Base-by-base conservation (phyloP, 177 flowering plant genomes). In the Vitis hybrid region DNA sequence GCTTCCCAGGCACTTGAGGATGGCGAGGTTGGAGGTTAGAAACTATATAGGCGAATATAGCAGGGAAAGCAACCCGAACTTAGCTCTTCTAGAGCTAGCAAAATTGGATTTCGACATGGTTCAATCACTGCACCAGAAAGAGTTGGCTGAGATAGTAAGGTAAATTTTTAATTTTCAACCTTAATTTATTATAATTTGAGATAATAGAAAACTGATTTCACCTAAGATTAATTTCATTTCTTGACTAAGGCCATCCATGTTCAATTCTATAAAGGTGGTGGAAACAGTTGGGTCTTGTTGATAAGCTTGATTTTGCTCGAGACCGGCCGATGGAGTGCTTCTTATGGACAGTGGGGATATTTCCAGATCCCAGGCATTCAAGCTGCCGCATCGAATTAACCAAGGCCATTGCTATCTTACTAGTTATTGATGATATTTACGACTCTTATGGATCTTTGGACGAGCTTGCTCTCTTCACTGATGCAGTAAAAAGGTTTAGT, bases 311-410 rank as follows among this genome's bases (percentile, higher is more conserved):
- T 2, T 81, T 82, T 61, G 81, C 67, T 2, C 55, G 80, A 51
- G 82, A 79, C 62, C 74, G 80, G 19, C 80, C 76, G 15, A 10
- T 72, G 72, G 85, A 82, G 48, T 74, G 77, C 67, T 82, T 70
- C 65, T 33, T 77, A 21, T 82, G 85, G 85, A 65, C 72, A 1
- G 64, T 79, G 5, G 85, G 85, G 62, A 68, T 79, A 16, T 66
- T 79, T 22, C 77, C 73, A 5, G 80, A 82, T 9, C 82, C 85
- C 2, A 51, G 48, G n/a, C 66, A 65, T 48, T 70, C 68, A 2
- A 48, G 19, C 10, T 72, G 77, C 57, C 53, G 85, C 29, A 70
- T 68, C 16, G 72, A 72, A 19, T 48, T 82, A 6, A 72, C 80
- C 18, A 77, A 82, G 66, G 53, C 74, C 66, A 77, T 70, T 26